Evolutionary conservation across 2,329 filamentous ascomycete species (phyloP), one percentile per base, ranked within the genome.

Genomic region (Mollisiaceae sp.): DNA sequence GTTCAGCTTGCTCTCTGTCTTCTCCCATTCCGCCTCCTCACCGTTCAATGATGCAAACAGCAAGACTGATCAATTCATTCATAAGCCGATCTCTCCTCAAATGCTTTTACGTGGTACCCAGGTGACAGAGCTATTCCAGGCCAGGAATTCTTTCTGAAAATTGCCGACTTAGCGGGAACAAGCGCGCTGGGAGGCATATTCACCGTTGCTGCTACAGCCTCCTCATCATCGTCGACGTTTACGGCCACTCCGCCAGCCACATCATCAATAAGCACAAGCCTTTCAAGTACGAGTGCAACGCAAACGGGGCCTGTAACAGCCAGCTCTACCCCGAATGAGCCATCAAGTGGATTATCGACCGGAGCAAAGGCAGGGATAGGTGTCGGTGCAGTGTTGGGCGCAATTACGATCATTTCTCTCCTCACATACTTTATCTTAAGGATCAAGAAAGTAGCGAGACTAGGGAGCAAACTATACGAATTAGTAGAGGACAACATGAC

Each of bases 321-420:
- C 4, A 52, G 11, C 4, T 32, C 47, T 15, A 11, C 9, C 27
- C 27, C 6, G 27, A 32, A 6, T 32, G 27, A 32, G 27, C 6
- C 27, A 9, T 27, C 47, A 32, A 52, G 47, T 20, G 47, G 20
- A 5, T n/a, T 54, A 14, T 54, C 50, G 14, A 32, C 24, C 27
- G 50, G 50, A 18, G 50, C 50, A 18, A 54, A 54, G n/a, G 50
- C 50, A 32, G 50, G 50, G 32, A 54, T 54, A 32, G 24, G 50
- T 15, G n/a, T 54, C 4, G 24, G 50, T n/a, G 9, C 50, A 32
- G 50, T 24, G 18, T 12, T 54, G 8, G 50, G 50, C 5, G 50
- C 1, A 4, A 6, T 54, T 35, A 24, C 50, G 11, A 15, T 54
- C 6, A 2, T 54, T 18, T 18, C 24, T 4, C 6, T 54, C 4